Evolutionary conservation across 2,329 filamentous ascomycete genomes (phyloP), one percentile per base, ranked within the genome.

Genomic region (Tolypocladium nubicola): DNA sequence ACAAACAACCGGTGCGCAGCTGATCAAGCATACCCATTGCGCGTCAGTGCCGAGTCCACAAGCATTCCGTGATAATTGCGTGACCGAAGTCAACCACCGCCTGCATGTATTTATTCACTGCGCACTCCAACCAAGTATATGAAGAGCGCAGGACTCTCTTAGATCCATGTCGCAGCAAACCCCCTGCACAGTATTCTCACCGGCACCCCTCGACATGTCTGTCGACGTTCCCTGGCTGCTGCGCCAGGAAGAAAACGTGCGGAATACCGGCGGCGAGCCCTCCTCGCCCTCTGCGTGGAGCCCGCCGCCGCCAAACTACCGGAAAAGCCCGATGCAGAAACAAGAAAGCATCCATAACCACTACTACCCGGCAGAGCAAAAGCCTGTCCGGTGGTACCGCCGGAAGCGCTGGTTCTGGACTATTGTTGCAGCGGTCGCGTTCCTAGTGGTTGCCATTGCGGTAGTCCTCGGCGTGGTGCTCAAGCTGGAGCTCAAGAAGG

Each of bases 401-500:
- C 59, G 58, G 13, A 60, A 57, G 53, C 50, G 41, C 30, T 56
- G 43, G 16, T 56, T 60, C 13, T 62, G 59, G 56, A 45, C 57
- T 14, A 26, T 54, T 6, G 19, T 59, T 2, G 59, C 53, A 13
- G 8, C 57, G 9, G 8, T 59, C 16, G 53, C 41, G 3, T 54
- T 60, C 14, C 13, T 62, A n/a, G 55, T 59, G 14, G 49, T 60
- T 8, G 45, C 50, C 3, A 53, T 52, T 2, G 55, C 58, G 1
- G 30, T 60, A 16, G 57, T 57, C 11, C 54, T 63, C 21, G 60
- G 60, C 37, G 61, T 63, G n/a, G 53, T 62, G n/a, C 59, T 63
- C 26, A 61, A 59, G 41, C 30, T 57, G 14, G 52, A 60, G 19
- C 49, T 58, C 13, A 47, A 39, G 7, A 57, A 33, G 23, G 16